Base-by-base conservation (phyloP, 331 rosid genomes). In the Phaseolus coccineus region DNA sequence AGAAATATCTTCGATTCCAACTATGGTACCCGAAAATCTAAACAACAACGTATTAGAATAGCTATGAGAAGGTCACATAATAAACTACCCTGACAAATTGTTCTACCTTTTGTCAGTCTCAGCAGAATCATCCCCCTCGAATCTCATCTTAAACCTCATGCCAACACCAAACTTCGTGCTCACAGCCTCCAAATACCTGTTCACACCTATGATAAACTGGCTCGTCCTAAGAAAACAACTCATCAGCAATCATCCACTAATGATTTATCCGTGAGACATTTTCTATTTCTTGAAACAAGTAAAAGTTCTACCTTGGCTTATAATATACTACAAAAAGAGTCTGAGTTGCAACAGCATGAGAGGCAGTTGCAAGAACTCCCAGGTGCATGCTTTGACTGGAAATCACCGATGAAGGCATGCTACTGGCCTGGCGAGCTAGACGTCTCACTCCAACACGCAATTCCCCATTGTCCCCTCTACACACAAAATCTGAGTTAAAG, bases 291-390 rank as follows among this genome's bases (percentile, higher is more conserved):
- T 28, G 10, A 74, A 59, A 31, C n/a, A 50, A 78, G 56, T 56
- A 59, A 56, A n/a, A 62, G 3, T 22, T 65, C 16, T 73, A 91
- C 98, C 98, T 89, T 57, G 97, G 98, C 85, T 91, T 94, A 81
- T 94, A 89, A 84, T 85, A 94, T 42, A 94, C 97, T 3, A 87
- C 85, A 28, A 94, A 94, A 53, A 86, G 82, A 53, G 96, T 91
- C 77, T 77, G 90, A 65, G 97, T 87, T 46, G 85, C 67, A 71
- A 87, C 89, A 44, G 98, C 98, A 76, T 94, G 97, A 40, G 96
- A 90, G 61, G 98, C 98, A 72, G 98, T 94, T 65, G 97, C 98
- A 40, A 94, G 96, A 77, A 93, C 96, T 79, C 98, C 98, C 27
- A 88, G 76, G 83, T 77, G 86, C 86, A 83, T 83, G 76, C 83